These are phyloP conservation scores for Abrus pulchellus DNA, from an alignment of 306 rosid genomes.

Conservation along the genomic window DNA sequence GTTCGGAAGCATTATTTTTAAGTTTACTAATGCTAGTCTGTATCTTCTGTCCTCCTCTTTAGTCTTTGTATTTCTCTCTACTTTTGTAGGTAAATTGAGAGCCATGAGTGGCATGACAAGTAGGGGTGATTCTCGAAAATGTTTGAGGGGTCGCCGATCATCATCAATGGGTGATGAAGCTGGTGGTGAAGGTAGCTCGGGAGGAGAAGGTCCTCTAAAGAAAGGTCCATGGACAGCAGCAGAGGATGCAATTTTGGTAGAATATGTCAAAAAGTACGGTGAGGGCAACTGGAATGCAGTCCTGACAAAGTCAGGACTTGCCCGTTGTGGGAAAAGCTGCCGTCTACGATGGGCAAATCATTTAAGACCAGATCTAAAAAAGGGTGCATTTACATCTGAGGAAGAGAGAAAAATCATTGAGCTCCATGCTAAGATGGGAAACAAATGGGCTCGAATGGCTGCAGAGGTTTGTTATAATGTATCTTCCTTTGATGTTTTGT, in stretches of 20 bases:
- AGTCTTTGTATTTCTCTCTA: background rate
- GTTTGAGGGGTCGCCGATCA: constrained; percentile 46
- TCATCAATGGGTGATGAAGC: constrained; percentile 55
- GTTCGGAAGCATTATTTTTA: background rate
- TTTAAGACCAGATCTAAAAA: constrained; percentile 81
- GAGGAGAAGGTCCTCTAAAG: constrained; percentile 60
- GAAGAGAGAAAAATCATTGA: constrained; percentile 72
- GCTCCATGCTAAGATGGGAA: constrained; percentile 76
- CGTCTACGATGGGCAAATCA: constrained; percentile 92
- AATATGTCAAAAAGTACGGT: constrained; percentile 78
- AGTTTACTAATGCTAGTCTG: background rate
- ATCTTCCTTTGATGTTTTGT: constrained; percentile 26
- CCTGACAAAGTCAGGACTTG: constrained; percentile 77
- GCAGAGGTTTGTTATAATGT: constrained; percentile 54
- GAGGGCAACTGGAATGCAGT: constrained; percentile 93
- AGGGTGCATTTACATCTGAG: constrained; percentile 72
- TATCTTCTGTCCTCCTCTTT: constrained; percentile 6
- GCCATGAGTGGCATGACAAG: constrained; percentile 57
- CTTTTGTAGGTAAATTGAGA: constrained; percentile 41
- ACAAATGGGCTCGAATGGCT: constrained; percentile 95
- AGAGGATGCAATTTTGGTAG: constrained; percentile 83
- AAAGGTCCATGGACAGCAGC: constrained; percentile 90
- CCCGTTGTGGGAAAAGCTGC: constrained; percentile 91
- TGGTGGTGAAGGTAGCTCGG: constrained; percentile 51
- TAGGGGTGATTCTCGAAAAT: constrained; percentile 53